phyloP scores from a whole-genome alignment of 179 eudicot genomes.

The Sideroxylon spinosum region DNA sequence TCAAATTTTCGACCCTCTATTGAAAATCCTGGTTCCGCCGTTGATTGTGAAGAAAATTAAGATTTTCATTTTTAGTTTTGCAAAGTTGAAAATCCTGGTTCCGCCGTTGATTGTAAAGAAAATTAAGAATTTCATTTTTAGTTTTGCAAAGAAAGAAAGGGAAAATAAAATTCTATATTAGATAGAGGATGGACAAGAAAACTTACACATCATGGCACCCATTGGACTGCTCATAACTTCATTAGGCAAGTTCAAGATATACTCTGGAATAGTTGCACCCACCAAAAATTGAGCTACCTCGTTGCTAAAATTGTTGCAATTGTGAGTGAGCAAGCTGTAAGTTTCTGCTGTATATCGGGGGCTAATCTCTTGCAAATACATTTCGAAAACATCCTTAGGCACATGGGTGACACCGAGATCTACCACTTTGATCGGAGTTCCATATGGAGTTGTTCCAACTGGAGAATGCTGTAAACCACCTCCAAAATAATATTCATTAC shows the following conservation, averaged over 20 bases:
- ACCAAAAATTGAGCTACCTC: constrained; percentile 93
- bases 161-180: background rate
- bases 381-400: constrained; percentile 79
- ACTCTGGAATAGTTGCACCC: constrained; percentile 68
- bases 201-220: constrained; percentile 84
- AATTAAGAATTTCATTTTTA: too few species aligned
- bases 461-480: constrained; percentile 78
- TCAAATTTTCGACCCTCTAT: too few species aligned
- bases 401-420: constrained; percentile 84
- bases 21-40: too few species aligned
- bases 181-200: background rate
- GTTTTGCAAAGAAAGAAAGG: too few species aligned
- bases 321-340: constrained; percentile 76
- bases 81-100: too few species aligned
- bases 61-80: too few species aligned
- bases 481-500: constrained; percentile 85
- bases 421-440: constrained; percentile 69
- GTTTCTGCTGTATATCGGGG: constrained; percentile 90
- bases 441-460: constrained; percentile 75
- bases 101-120: too few species aligned
- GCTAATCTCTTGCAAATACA: constrained; percentile 75
- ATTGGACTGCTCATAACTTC: constrained; percentile 89
- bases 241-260: constrained; percentile 81
- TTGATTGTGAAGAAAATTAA: too few species aligned
- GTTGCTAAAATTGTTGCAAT: constrained; percentile 94